phyloP scores from a whole-genome alignment of 2,329 filamentous ascomycete genomes.

The Alternaria conjuncta region DNA sequence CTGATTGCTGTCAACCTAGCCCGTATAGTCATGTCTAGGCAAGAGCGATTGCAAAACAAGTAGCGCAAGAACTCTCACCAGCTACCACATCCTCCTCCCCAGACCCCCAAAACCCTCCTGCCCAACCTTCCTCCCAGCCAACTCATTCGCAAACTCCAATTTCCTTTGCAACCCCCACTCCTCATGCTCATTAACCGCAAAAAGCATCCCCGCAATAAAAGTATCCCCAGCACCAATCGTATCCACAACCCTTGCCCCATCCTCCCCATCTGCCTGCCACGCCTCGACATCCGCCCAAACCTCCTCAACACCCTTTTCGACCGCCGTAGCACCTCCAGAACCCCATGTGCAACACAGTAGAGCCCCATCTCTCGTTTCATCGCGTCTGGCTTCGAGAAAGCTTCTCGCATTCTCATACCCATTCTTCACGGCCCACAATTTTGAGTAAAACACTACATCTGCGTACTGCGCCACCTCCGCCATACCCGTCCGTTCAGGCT shows the following conservation, averaged over 20 bases:
- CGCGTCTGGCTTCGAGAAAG: conserved; percentile 44
- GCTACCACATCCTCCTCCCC: conserved; percentile 14
- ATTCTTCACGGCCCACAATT: conserved; percentile 67
- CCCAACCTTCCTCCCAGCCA: conserved; percentile 72
- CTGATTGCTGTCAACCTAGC: no score
- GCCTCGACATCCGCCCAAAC: conserved; percentile 12
- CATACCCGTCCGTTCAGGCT: conserved; percentile 67
- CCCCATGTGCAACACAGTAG: conserved; percentile 67
- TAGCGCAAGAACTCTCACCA: background rate
- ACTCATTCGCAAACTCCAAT: conserved; percentile 66
- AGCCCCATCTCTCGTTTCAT: conserved; percentile 47
- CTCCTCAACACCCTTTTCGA: conserved; percentile 41
- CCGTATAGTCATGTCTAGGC: background rate
- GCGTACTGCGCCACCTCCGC: conserved; percentile 65
- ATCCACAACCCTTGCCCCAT: conserved; percentile 50
- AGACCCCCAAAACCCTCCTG: conserved; percentile 65
- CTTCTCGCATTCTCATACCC: conserved; percentile 8
- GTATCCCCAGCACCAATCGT: conserved; percentile 78
- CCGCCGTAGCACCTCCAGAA: conserved; percentile 58
- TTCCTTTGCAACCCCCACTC: conserved; percentile 59
- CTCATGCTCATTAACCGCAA: conserved; percentile 61
- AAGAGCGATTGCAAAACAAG: background rate
- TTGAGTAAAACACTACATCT: conserved; percentile 77
- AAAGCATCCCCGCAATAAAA: conserved; percentile 75
- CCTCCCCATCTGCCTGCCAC: conserved; percentile 8